Evolutionary conservation across 441 rosid species (phyloP), one percentile per base, ranked within the genome.

Genomic region (Erodium chrysanthum): DNA sequence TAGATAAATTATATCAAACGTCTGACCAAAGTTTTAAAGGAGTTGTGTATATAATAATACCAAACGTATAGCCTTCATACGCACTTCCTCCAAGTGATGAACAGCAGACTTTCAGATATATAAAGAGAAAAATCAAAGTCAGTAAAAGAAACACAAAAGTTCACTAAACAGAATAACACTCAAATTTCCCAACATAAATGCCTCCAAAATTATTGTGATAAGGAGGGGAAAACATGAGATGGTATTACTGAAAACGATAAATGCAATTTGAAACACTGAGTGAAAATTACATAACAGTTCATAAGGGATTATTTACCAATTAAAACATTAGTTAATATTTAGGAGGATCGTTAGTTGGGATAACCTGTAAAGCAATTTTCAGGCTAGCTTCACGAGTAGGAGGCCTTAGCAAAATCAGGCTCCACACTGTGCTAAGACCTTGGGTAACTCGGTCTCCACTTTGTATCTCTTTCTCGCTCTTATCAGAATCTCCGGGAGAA

Each of bases 41-140:
- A 66, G 75, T 67, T 68, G 73, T 71, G 67, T 35, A 44, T 46
- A 75, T 29, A 58, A 63, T 37, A 37, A 46, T 86, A 95, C 99
- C 96, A 95, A 82, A 64, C 98, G 96, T 68, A 90, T 90, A 60
- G 99, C 99, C 87, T 90, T 95, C 99, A 88, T 90, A 70, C 98
- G 97, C 69, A 92, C 95, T 81, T 92, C 99, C 85, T 92, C 99
- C 84, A 72, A 79, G 75, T 79, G 85, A 84, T 95, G 95, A 89
- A 90, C 94, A 75, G 98, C 85, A 84, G 97, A 88, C 99, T 92
- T 78, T 77, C 42, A 37, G 72, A 74, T 66, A 35, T 64, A 73
- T 68, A 23, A 22, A 68, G 65, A 37, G 9, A 37, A 37, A 37
- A 37, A 61, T 68, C 63, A 68, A 66, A 73, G 73, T 77, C 69